Conservation (phyloP, 108 stramenopile genomes). For the Thalassiosira profunda region DNA sequence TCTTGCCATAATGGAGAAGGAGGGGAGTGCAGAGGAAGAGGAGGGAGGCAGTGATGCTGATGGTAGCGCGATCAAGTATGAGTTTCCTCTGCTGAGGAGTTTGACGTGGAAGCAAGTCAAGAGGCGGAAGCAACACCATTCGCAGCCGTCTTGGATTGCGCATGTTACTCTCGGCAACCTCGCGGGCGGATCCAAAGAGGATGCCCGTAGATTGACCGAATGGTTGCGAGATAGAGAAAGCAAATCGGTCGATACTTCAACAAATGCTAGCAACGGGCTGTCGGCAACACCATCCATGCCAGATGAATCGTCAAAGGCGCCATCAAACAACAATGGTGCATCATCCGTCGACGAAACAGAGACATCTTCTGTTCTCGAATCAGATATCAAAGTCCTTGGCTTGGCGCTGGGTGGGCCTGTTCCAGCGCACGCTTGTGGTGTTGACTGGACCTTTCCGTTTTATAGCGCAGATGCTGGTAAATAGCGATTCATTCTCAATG, state of each 20-base stretch:
- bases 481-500: too few species aligned
- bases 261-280: neutral
- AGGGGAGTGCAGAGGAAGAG: conserved; percentile 8
- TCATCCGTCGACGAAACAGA: neutral
- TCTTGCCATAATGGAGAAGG: conserved; percentile 30
- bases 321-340: too few species aligned
- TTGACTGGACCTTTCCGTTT: conserved; percentile 64
- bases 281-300: neutral
- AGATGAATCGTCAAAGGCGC: neutral
- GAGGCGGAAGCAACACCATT: conserved; percentile 6
- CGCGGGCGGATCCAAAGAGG: conserved; percentile 26
- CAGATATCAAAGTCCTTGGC: conserved; percentile 17
- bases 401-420: conserved; percentile 62
- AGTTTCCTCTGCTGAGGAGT: conserved; percentile 28
- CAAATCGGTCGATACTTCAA: neutral
- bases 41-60: neutral
- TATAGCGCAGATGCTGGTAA: too few species aligned
- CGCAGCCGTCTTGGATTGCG: conserved; percentile 42
- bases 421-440: conserved; percentile 40
- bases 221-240: conserved; percentile 12
- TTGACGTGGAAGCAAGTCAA: conserved; percentile 7
- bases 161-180: conserved; percentile 65
- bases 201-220: conserved; percentile 16
- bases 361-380: neutral
- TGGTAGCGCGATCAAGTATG: conserved; percentile 3